Base-by-base conservation (phyloP, 495 filamentous ascomycete genomes). In the Antarctomyces pellizariae region DNA sequence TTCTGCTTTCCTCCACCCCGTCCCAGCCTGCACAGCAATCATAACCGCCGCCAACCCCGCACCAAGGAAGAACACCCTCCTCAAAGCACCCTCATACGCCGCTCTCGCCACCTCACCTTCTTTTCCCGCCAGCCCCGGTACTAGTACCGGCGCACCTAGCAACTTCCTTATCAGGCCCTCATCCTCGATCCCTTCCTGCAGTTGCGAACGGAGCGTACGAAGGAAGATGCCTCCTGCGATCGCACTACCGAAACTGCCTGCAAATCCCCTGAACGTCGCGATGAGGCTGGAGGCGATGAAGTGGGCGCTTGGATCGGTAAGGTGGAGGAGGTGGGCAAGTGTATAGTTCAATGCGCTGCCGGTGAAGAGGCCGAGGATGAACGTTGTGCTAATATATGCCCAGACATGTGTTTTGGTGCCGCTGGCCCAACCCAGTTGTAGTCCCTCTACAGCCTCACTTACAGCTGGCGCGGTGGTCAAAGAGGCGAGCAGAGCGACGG, bases 221-320 rank as follows among this genome's bases (percentile, higher is more conserved):
- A 54, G 49, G 41, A 82, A 84, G 16, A 77, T 53, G 0, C 76
- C 75, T 1, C 76, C 75, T 4, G 75, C 76, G 11, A 78, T 71
- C 0, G 74, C 67, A 8, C 68, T 70, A 1, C 76, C 75, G 34
- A 80, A 82, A 30, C 59, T 67, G 2, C 71, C 75, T 1, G 74
- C 72, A 32, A 79, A 73, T 5, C 72, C 72, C 0, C 75, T 53
- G 37, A 76, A 76, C 3, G 72, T 82, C 4, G 70, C 59, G 0
- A 82, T 35, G 14, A 84, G 44, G 2, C 71, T 62, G 1, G 63
- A 75, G 11, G 69, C 67, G 33, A 83, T 65, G 35, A 70, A 77
- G 38, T 82, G 72, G 7, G 61, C 56, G 3, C 57, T 47, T 0
- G 57, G 54, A 0, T 42, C 46, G 1, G 67, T 68, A n/a, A 78